Percentiles rank a stretch among this genome's conserved stretches.
Evolutionary conservation across 2,329 filamentous ascomycete genomes (phyloP).

Genomic region (Fusarium kyushuense): DNA sequence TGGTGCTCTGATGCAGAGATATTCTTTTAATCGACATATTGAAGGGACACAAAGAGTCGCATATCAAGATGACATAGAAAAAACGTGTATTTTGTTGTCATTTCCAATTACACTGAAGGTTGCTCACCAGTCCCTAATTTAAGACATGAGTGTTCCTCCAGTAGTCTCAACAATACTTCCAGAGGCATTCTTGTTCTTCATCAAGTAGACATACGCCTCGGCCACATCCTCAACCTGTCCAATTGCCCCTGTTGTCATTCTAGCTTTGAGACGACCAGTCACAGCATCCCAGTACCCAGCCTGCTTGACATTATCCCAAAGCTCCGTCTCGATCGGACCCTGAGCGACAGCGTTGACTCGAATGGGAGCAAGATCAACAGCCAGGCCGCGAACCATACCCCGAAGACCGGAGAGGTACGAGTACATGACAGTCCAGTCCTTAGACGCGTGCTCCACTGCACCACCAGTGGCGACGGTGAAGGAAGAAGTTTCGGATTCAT

Average conservation of each 20-base stretch:
- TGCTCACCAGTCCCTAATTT: not conserved
- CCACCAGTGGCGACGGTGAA: slow-evolving; percentile 38
- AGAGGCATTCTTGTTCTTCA: slow-evolving; percentile 42
- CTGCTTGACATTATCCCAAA: slow-evolving; percentile 32
- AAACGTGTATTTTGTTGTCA: not conserved
- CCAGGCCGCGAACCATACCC: slow-evolving; percentile 32
- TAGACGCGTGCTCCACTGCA: slow-evolving; percentile 26
- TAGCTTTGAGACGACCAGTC: slow-evolving; percentile 27
- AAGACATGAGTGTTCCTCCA: slow-evolving; percentile 36
- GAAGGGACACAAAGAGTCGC: too few relatives aligned
- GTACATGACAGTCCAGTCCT: slow-evolving; percentile 36
- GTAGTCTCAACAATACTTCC: slow-evolving; percentile 41
- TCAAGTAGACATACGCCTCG: slow-evolving; percentile 41
- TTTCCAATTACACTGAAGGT: not conserved
- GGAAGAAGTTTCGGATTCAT: slow-evolving; percentile 24
- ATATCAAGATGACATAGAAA: too few relatives aligned
- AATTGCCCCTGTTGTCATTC: slow-evolving; percentile 29
- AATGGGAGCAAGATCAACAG: slow-evolving; percentile 38
- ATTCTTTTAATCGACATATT: too few relatives aligned
- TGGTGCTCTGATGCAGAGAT: too few relatives aligned
- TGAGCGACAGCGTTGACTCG: slow-evolving; percentile 38
- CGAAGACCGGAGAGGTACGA: slow-evolving; percentile 31
- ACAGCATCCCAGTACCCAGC: slow-evolving; percentile 35
- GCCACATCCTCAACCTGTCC: slow-evolving; percentile 38
- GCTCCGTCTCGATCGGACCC: slow-evolving; percentile 36